These are phyloP conservation scores for Tuber indicum DNA, from an alignment of 495 filamentous ascomycete species.

Conservation along the genomic window DNA sequence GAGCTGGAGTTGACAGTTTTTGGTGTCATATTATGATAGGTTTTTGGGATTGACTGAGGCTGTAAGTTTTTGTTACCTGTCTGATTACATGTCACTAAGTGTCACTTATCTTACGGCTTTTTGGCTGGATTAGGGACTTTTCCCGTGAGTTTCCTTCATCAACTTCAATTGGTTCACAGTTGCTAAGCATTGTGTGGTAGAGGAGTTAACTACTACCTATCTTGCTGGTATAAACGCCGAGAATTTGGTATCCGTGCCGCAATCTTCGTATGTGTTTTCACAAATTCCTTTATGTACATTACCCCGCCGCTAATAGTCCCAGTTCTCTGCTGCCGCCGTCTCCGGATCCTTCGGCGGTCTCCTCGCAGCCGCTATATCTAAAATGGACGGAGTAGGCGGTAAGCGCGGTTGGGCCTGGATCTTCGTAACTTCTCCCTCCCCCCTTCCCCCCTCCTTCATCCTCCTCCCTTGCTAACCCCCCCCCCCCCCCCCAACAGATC, in stretches of 20 bases:
- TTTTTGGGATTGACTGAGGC: conserved; percentile 81
- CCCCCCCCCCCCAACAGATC: conserved; percentile 43
- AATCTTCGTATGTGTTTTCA: conserved; percentile 54
- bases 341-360: conserved; percentile 83
- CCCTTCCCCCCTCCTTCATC: conserved; percentile 2
- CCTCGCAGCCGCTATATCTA: conserved; percentile 67
- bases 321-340: conserved; percentile 74
- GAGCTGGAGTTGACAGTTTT: background rate
- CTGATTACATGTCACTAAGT: background rate
- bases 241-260: conserved; percentile 74
- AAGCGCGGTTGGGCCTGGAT: conserved; percentile 78
- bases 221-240: conserved; percentile 76
- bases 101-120: conserved; percentile 13
- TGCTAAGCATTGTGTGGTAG: background rate
- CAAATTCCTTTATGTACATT: background rate
- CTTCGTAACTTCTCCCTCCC: conserved; percentile 47
- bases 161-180: background rate
- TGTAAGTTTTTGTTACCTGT: conserved; percentile 60
- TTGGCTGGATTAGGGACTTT: conserved; percentile 22
- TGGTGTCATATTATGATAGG: conserved; percentile 6
- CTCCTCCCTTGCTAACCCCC: background rate
- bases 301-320: background rate
- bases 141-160: conserved; percentile 21
- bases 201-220: conserved; percentile 81
- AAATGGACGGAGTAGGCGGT: conserved; percentile 65